A percentile compares a stretch with the other conserved stretches of the same genome.
These are phyloP conservation scores for Aspergillus niger DNA, from an alignment of 2,329 filamentous ascomycete species.

Conservation along the genomic window DNA sequence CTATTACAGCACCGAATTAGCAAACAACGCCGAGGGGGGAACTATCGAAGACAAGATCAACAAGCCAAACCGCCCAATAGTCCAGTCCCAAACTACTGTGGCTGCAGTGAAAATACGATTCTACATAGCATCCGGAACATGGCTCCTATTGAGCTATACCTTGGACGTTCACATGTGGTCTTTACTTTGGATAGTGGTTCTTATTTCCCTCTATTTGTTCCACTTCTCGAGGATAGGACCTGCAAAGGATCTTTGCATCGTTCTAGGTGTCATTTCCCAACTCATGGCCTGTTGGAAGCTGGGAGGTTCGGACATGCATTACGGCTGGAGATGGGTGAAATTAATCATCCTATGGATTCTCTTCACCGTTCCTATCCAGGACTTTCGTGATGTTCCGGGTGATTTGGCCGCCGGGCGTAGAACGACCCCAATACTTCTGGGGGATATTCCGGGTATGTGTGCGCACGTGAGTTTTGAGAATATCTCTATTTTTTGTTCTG, in stretches of 20 bases:
- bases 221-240: neutral
- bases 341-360: neutral
- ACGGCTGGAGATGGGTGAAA: neutral
- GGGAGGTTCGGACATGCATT: neutral
- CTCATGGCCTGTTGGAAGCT: neutral
- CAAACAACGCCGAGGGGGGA: neutral
- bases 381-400: neutral
- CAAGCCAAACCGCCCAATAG: constrained; percentile 2
- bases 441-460: neutral
- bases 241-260: constrained; percentile 1
- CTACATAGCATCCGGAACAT: neutral
- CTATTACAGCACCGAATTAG: neutral
- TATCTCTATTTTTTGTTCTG: no score
- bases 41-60: neutral
- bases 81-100: neutral
- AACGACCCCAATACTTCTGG: neutral
- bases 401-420: neutral
- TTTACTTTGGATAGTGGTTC: neutral
- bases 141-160: neutral
- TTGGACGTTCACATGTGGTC: neutral
- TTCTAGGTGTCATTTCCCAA: neutral
- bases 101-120: neutral
- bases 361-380: constrained; percentile 1
- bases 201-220: neutral
- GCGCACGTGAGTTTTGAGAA: neutral